Base-by-base conservation (phyloP, 2,329 filamentous ascomycete species). In the Metarhizium brunneum region DNA sequence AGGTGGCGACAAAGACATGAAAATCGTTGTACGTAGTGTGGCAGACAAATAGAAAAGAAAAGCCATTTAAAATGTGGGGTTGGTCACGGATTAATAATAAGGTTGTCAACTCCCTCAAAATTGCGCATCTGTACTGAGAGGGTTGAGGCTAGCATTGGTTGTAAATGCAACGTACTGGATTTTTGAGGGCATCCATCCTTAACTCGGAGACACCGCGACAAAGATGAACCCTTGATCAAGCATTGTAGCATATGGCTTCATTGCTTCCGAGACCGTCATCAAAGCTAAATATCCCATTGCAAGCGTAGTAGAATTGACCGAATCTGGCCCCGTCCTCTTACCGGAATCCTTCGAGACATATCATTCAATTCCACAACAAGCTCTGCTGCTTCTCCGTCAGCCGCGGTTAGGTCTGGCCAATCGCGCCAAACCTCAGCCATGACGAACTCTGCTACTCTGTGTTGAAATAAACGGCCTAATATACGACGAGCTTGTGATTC, bases 401-500 rank as follows among this genome's bases (percentile, higher is more conserved):
- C 59, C 0, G 70, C 62, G 13, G 61, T 59, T 47, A 71, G 55
- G 62, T 80, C 77, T 0, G 83, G 84, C 68, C 77, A 81, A 66
- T 92, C 88, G 55, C 86, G 73, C 89, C 88, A 92, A 5, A 92
- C 76, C 68, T 91, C 85, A 2, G 85, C 68, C 2, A 66, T 65
- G 2, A 71, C 67, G 25, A 55, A 64, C 66, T 56, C 50, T 35
- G 63, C 57, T 6, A 67, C 54, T 57, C 53, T n/a, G 56, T 71
- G 62, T 6, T 53, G 53, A 30, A 68, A 53, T 6, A 76, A 79
- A 64, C 82, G 71, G 8, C 66, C 63, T 1, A 79, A 77, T 2
- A 94, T 86, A 13, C 88, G 75, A 5, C 69, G 54, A 0, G 87
- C 89, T 69, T 95, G 90, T 6, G 70, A 73, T 57, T 83, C 68